Conservation (phyloP, 768 basidiomycete species). For the Amanita fuliginea region DNA sequence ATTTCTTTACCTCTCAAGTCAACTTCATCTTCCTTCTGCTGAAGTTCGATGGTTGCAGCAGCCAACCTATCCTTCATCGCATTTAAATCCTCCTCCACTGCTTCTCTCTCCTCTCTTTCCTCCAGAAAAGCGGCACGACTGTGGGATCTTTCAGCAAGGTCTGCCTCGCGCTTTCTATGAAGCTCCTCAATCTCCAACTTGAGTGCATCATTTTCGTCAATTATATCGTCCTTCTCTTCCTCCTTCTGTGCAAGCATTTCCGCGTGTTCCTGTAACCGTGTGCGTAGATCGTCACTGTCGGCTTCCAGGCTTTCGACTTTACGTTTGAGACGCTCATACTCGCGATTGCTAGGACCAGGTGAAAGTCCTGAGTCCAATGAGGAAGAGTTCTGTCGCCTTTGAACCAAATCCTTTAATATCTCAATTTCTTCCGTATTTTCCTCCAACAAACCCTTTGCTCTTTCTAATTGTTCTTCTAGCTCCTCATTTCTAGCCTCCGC, state of each 20-base stretch:
- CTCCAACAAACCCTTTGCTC: constrained; percentile 54
- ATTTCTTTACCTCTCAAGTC: constrained; percentile 72
- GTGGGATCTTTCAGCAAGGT: constrained; percentile 58
- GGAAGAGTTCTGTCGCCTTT: constrained; percentile 35
- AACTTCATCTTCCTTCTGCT: constrained; percentile 81
- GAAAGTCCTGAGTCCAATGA: constrained; percentile 18
- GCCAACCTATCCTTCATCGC: constrained; percentile 67
- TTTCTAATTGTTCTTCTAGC: constrained; percentile 66
- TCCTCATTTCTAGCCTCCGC: constrained; percentile 52
- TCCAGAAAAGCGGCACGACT: constrained; percentile 63
- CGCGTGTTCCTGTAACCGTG: constrained; percentile 44
- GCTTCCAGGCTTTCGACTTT: constrained; percentile 47
- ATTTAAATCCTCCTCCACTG: constrained; percentile 71
- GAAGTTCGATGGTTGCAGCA: constrained; percentile 70
- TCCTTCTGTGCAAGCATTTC: constrained; percentile 44
- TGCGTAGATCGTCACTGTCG: constrained; percentile 52
- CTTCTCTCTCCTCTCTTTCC: constrained; percentile 64
- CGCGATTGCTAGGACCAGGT: constrained; percentile 26
- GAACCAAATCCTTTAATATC: constrained; percentile 56
- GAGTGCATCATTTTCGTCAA: constrained; percentile 54
- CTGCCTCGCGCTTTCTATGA: constrained; percentile 49
- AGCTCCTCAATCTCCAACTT: constrained; percentile 58
- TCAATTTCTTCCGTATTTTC: constrained; percentile 83
- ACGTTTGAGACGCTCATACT: constrained; percentile 33
- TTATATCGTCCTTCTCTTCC: constrained; percentile 64